A percentile compares a stretch with the other conserved stretches of the same genome.
These are phyloP conservation scores for Pseudisothecium myosuroides DNA, from an alignment of 225 moss, liverwort and hornwort genomes.

Conservation along the genomic window DNA sequence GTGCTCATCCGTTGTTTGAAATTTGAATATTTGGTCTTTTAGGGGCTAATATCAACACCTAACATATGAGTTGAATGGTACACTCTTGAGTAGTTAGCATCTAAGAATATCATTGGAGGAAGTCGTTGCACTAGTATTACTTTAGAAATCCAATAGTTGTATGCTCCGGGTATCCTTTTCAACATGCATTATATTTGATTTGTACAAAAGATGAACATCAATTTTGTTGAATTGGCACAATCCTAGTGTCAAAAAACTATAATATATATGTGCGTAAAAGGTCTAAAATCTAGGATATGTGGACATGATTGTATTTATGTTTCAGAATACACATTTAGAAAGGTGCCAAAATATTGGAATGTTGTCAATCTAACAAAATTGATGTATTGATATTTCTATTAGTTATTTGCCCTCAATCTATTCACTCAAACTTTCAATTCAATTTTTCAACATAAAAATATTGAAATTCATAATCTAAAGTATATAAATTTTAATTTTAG, in stretches of 20 bases:
- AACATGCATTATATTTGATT: background rate
- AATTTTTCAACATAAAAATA: too few relatives aligned
- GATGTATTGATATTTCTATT: background rate
- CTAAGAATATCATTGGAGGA: background rate
- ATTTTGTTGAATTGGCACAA: background rate
- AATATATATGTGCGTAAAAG: background rate
- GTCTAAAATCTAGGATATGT: background rate
- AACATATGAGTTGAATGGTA: background rate
- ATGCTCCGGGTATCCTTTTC: background rate
- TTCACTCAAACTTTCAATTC: too few relatives aligned
- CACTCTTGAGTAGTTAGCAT: background rate
- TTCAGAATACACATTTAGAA: background rate
- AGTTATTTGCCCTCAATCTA: background rate
- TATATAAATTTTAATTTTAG: too few relatives aligned
- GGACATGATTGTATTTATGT: background rate
- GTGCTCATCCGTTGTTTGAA: rapidly evolving
- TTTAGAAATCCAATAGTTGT: background rate
- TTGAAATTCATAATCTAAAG: too few relatives aligned
- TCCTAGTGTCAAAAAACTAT: background rate
- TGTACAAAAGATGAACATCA: background rate
- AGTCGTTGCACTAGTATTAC: background rate
- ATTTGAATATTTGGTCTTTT: background rate
- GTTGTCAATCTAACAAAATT: background rate
- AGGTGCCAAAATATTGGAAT: background rate
- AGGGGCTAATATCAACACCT: background rate